Evolutionary conservation across 805 yeast genomes (phyloP), one percentile per base, ranked within the genome.

Genomic region (Myxozyma geophila): DNA sequence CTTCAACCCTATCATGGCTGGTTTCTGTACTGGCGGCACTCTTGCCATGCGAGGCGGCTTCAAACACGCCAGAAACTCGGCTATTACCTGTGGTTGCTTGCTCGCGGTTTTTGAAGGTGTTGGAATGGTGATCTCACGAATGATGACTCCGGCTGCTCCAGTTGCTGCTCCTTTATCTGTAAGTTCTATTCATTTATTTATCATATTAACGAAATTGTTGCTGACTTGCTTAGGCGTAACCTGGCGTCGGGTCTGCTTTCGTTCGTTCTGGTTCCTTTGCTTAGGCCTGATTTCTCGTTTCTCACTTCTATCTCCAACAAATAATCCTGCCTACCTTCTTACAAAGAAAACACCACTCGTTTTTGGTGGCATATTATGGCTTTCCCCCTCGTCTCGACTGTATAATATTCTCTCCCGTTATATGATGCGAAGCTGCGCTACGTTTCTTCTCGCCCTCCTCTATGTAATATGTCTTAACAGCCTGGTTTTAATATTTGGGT

Each of bases 21-120:
- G 99, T 63, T 92, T 95, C 76, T 90, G 90, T 81, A 92, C 96
- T 51, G 99, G 99, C 83, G 99, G 99, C 72, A 87, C 98, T 23
- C 82, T 95, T 71, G 99, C 98, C 66, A 86, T 95, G 71, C 91
- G 99, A 86, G 99, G 99, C 74, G 99, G 99, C 59, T 91, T 97
- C 92, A 90, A 86, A 80, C 97, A 93, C 77, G 89, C 96, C 57
- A 85, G 98, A 80, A 93, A 92, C 78, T 89, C 96, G 66, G 98
- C 98, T 71, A 92, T 95, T 71, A 89, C 97, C 37, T 95, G 99
- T 86, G 98, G 97, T 41, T 90, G 97, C 83, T 85, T 95, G 71
- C 83, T 95, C 74, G 99, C 97, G 74, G 95, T 91, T 58, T 89
- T 95, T 73, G 99, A 95, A 81, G 99, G 99, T 83, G 98, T 91